A percentile compares a stretch with the other conserved stretches of the same genome.
Conservation (phyloP, 1,284 basidiomycete species). For the Limonomyces culmigenus region DNA sequence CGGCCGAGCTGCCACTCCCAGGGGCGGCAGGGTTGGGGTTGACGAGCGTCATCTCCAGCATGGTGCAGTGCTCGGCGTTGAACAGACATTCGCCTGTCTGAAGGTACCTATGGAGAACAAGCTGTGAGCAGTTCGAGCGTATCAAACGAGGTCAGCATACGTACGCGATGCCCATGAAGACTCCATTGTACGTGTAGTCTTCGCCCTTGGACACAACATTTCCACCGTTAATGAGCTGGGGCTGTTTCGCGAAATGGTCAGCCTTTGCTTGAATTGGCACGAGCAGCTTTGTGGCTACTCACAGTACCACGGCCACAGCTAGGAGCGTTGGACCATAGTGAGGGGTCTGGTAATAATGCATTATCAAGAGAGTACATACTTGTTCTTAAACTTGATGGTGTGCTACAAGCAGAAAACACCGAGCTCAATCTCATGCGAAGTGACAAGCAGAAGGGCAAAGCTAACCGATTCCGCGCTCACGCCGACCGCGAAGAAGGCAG, state of each 20-base stretch:
- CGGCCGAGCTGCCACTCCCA: constrained; percentile 23
- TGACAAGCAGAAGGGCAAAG: too few species aligned
- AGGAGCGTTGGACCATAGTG: constrained; percentile 1
- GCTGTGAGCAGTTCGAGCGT: not conserved
- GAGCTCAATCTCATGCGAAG: too few species aligned
- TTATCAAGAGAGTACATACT: constrained; percentile 11
- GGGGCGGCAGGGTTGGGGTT: constrained; percentile 20
- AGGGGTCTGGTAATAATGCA: too few species aligned
- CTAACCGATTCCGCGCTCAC: too few species aligned
- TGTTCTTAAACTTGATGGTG: constrained; percentile 19
- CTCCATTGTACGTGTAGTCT: constrained; percentile 14
- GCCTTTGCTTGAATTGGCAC: constrained; percentile 1
- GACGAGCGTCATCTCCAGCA: constrained; percentile 24
- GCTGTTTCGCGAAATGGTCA: constrained; percentile 9
- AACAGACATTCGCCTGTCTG: constrained; percentile 17
- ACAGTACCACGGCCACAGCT: constrained; percentile 22
- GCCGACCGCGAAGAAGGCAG: too few species aligned
- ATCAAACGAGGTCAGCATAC: constrained; percentile 3
- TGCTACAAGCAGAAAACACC: constrained; percentile 9
- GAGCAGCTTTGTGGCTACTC: constrained; percentile 4
- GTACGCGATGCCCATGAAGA: constrained; percentile 18
- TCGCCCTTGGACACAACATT: constrained; percentile 16
- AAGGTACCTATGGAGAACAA: constrained; percentile 11
- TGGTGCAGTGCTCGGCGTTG: constrained; percentile 25
- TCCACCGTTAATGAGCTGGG: constrained; percentile 15